A percentile compares a stretch with the other conserved stretches of the same genome.
These are phyloP conservation scores for Guadua angustifolia DNA, from an alignment of 176 grass and related monocot genomes.

Conservation along the genomic window DNA sequence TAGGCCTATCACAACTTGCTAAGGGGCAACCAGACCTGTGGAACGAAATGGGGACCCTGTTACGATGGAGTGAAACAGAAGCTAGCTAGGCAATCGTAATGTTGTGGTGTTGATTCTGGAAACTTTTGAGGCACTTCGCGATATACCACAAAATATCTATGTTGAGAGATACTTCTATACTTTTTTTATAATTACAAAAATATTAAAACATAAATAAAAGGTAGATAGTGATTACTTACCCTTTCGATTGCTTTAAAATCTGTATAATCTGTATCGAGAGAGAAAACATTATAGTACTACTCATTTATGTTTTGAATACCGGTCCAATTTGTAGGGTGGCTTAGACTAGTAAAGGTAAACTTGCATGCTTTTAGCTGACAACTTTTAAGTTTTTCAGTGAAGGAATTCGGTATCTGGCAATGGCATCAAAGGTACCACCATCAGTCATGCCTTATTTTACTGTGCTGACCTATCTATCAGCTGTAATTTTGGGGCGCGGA, in stretches of 20 bases:
- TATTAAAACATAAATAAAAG: too few species aligned
- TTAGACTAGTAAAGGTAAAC: background rate
- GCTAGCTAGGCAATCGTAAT: background rate
- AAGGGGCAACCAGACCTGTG: background rate
- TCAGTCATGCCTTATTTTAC: background rate
- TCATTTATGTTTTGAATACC: background rate
- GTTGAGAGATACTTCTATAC: too few species aligned
- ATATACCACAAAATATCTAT: background rate
- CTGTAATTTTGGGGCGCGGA: background rate
- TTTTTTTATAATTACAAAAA: too few species aligned
- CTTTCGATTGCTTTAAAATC: too few species aligned
- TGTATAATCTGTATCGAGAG: too few species aligned
- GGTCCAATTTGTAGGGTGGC: background rate
- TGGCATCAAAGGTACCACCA: background rate
- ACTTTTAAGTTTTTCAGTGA: background rate
- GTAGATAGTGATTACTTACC: too few species aligned
- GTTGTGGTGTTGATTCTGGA: background rate
- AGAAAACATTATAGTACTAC: too few species aligned
- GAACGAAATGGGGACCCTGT: background rate
- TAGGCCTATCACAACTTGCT: conserved; percentile 15
- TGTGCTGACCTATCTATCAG: background rate
- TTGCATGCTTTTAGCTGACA: too few species aligned
- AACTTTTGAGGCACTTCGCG: background rate
- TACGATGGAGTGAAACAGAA: background rate
- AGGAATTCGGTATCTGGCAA: background rate